A percentile compares a stretch with the other conserved stretches of the same genome.
phyloP scores from a whole-genome alignment of 352 stramenopile genomes.

The Blastocystis hominis region DNA sequence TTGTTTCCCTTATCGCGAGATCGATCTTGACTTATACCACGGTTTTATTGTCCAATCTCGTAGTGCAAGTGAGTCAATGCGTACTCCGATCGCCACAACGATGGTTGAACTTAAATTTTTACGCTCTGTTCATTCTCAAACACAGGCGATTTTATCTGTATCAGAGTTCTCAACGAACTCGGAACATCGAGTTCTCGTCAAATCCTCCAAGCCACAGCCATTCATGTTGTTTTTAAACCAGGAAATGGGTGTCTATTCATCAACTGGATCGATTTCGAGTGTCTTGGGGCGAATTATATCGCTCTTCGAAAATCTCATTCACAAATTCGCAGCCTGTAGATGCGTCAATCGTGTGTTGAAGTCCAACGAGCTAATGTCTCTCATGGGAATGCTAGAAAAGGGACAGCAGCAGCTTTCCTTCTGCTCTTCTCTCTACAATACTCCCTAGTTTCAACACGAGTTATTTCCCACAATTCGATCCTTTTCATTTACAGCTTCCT shows the following conservation, averaged over 20 bases:
- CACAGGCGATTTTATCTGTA: conserved; percentile 8
- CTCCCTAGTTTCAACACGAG: conserved; percentile 6
- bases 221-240: conserved; percentile 23
- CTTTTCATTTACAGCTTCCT: not conserved
- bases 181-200: conserved; percentile 24
- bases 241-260: conserved; percentile 35
- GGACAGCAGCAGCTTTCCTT: conserved; percentile 19
- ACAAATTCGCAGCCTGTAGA: not conserved
- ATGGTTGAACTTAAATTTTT: not conserved
- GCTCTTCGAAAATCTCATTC: not conserved
- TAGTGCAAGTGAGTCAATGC: not conserved
- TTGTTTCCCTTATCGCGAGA: not conserved
- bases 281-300: not conserved
- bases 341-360: not conserved
- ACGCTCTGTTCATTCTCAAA: not conserved
- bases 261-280: conserved; percentile 30
- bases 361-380: conserved; percentile 26
- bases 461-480: not conserved
- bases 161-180: not conserved
- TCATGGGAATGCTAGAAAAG: conserved; percentile 26
- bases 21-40: not conserved
- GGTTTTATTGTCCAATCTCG: not conserved
- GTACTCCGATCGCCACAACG: not conserved
- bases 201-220: conserved; percentile 30
- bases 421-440: conserved; percentile 37